Evolutionary conservation across 768 basidiomycete genomes (phyloP).

Genomic region (Cyathus striatus): DNA sequence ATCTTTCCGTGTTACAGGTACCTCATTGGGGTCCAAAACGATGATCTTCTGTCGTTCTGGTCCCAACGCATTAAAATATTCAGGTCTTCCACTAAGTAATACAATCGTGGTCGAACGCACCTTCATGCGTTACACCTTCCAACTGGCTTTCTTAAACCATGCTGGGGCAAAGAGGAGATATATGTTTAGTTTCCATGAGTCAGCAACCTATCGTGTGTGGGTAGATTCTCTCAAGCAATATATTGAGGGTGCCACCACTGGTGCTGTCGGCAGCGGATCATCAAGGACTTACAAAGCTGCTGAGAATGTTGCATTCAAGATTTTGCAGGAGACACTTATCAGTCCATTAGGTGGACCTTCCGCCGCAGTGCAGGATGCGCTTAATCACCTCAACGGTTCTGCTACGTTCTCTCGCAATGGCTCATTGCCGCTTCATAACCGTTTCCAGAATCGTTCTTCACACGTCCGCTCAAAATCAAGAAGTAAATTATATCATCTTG

Average conservation of each 20-base stretch:
- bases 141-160: constrained; percentile 77
- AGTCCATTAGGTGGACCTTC: no score
- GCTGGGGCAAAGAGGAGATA: constrained; percentile 72
- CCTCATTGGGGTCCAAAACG: constrained; percentile 73
- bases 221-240: constrained; percentile 60
- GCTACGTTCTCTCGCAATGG: constrained; percentile 6
- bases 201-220: constrained; percentile 73
- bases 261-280: constrained; percentile 26
- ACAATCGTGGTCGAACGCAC: constrained; percentile 80
- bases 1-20: constrained; percentile 90
- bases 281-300: constrained; percentile 59
- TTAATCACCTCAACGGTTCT: constrained; percentile 7
- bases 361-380: constrained; percentile 14
- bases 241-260: constrained; percentile 45
- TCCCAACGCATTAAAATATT: constrained; percentile 76
- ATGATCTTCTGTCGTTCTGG: constrained; percentile 84
- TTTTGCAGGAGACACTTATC: constrained; percentile 82
- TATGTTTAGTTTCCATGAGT: constrained; percentile 90
- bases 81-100: constrained; percentile 75
- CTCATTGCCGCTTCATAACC: constrained; percentile 9
- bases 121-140: constrained; percentile 97
- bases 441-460: constrained; percentile 15
- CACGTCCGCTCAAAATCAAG: constrained; percentile 67
- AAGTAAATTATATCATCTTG: constrained; percentile 62
- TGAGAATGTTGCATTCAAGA: constrained; percentile 72